Percentiles rank a stretch among this genome's conserved stretches.
phyloP scores from a whole-genome alignment of 305 asterid species.

The Fraxinus latifolia region DNA sequence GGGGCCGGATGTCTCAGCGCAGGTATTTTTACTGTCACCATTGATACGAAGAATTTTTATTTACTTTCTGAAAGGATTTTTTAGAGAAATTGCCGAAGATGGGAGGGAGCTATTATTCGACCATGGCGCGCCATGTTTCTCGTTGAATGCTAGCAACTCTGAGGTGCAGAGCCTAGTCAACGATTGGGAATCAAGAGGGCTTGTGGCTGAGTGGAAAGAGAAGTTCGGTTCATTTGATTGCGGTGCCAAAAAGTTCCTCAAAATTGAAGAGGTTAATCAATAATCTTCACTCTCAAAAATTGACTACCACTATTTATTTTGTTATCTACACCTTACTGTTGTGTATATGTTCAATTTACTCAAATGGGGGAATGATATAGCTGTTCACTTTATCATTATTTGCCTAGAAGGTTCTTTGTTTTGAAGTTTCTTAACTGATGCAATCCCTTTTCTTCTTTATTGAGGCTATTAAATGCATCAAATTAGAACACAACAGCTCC shows the following conservation, averaged over 20 bases:
- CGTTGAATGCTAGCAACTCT: slow-evolving; percentile 42
- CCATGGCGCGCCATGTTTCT: slow-evolving; percentile 81
- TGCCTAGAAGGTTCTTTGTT: not conserved
- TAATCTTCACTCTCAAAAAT: not conserved
- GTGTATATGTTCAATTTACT: not conserved
- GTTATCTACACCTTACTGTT: not conserved
- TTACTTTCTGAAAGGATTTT: slow-evolving; percentile 3
- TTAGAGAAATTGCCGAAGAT: slow-evolving; percentile 66
- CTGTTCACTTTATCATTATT: not conserved
- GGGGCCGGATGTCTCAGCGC: slow-evolving; percentile 95
- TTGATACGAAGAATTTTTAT: not conserved
- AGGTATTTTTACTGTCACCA: slow-evolving; percentile 38
- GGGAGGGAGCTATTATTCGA: slow-evolving; percentile 77
- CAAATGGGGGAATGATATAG: not conserved
- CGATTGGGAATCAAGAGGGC: slow-evolving; percentile 78
- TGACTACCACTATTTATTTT: not conserved
- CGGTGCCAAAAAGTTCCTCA: slow-evolving; percentile 47
- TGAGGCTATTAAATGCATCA: not conserved
- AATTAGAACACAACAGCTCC: not conserved
- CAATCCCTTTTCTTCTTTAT: not conserved
- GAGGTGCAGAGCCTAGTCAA: slow-evolving; percentile 59
- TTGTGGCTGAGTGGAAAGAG: slow-evolving; percentile 77
- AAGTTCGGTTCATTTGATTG: slow-evolving; percentile 77
- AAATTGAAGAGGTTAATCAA: slow-evolving; percentile 49
- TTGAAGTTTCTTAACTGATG: not conserved